Percentiles rank a stretch among this genome's conserved stretches.
phyloP scores from a whole-genome alignment of 176 grass and related monocot genomes.

The Phragmites australis region DNA sequence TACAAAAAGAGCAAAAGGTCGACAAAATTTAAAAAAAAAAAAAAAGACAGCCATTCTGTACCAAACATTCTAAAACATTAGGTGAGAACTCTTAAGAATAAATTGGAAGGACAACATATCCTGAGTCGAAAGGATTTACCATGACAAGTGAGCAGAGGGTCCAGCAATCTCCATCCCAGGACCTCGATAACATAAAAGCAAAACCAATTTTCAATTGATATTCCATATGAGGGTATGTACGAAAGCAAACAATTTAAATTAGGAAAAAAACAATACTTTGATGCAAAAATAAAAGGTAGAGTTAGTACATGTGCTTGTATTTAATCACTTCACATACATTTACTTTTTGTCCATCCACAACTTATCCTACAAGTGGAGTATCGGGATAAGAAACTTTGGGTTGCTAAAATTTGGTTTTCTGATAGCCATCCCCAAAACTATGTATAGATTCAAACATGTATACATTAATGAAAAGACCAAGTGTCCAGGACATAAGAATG shows the following conservation, averaged over 20 bases:
- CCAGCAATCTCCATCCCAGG: constrained; percentile 60
- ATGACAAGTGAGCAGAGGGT: constrained; percentile 45
- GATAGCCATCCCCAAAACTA: neutral
- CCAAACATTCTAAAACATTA: neutral
- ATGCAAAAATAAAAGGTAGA: neutral
- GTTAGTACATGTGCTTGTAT: neutral
- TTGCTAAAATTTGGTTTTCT: neutral
- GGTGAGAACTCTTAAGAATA: neutral
- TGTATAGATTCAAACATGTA: neutral
- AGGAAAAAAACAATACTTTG: neutral
- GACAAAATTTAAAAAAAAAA: neutral
- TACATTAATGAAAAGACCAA: neutral
- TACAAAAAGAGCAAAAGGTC: neutral
- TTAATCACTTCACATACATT: neutral
- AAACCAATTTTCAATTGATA: constrained; percentile 55
- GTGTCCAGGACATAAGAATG: neutral
- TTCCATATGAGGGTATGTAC: constrained; percentile 12
- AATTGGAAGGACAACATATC: neutral
- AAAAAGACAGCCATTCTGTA: neutral
- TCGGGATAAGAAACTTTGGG: neutral
- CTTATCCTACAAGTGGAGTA: neutral
- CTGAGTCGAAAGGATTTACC: constrained; percentile 54
- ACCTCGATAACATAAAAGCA: constrained; percentile 72
- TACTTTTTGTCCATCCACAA: neutral
- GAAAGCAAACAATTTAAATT: constrained; percentile 25